Percentiles rank a stretch among this genome's conserved stretches.
These are phyloP conservation scores for Arachnopeziza araneosa DNA, from an alignment of 2,329 filamentous ascomycete species.

Conservation along the genomic window DNA sequence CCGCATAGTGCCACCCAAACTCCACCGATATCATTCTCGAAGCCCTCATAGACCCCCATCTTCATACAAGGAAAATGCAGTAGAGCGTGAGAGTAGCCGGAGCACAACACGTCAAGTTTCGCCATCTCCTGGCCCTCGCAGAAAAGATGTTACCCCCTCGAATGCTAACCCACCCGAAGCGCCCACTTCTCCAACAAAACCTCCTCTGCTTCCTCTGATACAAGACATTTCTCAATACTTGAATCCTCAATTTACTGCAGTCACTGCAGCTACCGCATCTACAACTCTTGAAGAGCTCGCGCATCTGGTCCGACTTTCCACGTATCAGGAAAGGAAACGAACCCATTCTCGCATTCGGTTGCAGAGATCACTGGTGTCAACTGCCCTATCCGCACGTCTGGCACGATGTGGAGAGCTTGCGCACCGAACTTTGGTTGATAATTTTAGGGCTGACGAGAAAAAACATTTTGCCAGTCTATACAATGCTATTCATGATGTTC, in stretches of 20 bases:
- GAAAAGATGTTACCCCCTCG: constrained; percentile 28
- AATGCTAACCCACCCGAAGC: constrained; percentile 13
- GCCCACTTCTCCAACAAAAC: constrained; percentile 21
- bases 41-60: constrained; percentile 47
- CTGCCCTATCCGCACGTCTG: constrained; percentile 67
- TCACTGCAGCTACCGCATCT: constrained; percentile 50
- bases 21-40: constrained; percentile 47
- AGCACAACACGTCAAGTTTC: constrained; percentile 25
- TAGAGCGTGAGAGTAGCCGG: constrained; percentile 41
- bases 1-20: constrained; percentile 38
- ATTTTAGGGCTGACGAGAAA: constrained; percentile 74
- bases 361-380: constrained; percentile 68
- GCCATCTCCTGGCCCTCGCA: constrained; percentile 23
- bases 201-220: constrained; percentile 44
- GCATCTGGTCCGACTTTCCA: constrained; percentile 70
- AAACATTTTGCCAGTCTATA: constrained; percentile 69
- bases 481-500: constrained; percentile 73
- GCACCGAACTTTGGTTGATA: constrained; percentile 70
- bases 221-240: constrained; percentile 61
- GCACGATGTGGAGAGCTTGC: constrained; percentile 69
- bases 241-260: constrained; percentile 47
- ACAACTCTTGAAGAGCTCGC: constrained; percentile 73
- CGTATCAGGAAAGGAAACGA: constrained; percentile 77
- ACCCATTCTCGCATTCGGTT: constrained; percentile 66
- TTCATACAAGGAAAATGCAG: constrained; percentile 35